Evolutionary conservation across 2,329 filamentous ascomycete genomes (phyloP), one percentile per base, ranked within the genome.

Genomic region (Camillea tinctor): DNA sequence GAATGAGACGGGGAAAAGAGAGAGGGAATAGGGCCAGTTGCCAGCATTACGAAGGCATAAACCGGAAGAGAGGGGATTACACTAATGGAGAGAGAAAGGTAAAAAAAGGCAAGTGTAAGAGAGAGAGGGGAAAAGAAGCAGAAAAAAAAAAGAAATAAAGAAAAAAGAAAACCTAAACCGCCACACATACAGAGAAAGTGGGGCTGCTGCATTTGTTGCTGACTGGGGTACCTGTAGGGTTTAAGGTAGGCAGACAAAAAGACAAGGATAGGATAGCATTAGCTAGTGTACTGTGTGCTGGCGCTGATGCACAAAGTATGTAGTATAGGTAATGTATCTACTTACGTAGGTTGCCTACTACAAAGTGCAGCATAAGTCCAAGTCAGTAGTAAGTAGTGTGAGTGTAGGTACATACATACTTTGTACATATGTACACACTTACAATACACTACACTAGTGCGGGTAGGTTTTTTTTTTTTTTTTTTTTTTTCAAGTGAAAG

Each of bases 171-270:
- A 55, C 17, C n/a, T 40, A 50, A 65, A 57, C 61, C 63, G 63
- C 63, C 63, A 65, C 63, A 63, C 23, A 65, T 56, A 56, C 57
- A 57, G 58, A 20, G 23, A 60, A 49, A 40, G 54, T 40, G 50
- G 55, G 30, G 54, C 52, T 26, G 13, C 44, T 40, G 36, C 36
- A 44, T 44, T 44, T 15, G 11, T 15, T 44, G 36, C 36, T n/a
- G 36, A 44, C 36, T 44, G 36, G 36, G 36, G 36, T 44, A 44
- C 36, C 36, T 44, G 26, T 44, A 44, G 36, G 36, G 36, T 44
- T 44, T 44, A 44, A 40, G 36, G 36, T 44, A 44, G 36, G 36
- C 36, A 44, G 36, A 44, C 36, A 44, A n/a, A 15, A 44, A 15
- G 36, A 44, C 36, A 44, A 44, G 36, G 36, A 7, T 44, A 9